Conservation (phyloP, 768 basidiomycete species). For the Lactarius vividus region DNA sequence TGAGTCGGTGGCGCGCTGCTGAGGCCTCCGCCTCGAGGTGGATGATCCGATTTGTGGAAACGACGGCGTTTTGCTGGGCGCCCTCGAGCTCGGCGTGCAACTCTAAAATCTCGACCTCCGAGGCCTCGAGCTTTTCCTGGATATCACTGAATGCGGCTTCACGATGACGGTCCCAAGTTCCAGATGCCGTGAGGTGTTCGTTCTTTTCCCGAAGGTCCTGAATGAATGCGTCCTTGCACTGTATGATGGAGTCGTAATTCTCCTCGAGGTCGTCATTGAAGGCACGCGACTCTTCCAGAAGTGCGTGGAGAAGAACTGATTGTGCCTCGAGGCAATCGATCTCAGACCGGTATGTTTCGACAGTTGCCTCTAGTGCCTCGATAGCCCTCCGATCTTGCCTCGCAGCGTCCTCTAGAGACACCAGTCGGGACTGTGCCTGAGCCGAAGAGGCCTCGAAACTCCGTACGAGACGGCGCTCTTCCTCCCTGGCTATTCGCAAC, state of each 20-base stretch:
- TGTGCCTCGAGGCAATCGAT: constrained; percentile 21
- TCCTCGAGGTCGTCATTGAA: constrained; percentile 25
- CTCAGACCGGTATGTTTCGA: constrained; percentile 5
- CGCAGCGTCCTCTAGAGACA: constrained; percentile 14
- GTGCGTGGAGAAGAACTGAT: constrained; percentile 15
- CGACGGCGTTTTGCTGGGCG: constrained; percentile 25
- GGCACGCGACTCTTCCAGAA: constrained; percentile 23
- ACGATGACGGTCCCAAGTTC: constrained; percentile 9
- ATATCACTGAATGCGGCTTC: constrained; percentile 17
- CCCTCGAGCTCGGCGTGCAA: constrained; percentile 26
- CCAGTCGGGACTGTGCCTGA: constrained; percentile 8
- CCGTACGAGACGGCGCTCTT: constrained; percentile 13
- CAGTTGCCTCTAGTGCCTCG: constrained; percentile 7
- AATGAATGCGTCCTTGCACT: constrained; percentile 28
- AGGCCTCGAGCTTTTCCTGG: constrained; percentile 23
- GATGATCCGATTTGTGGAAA: constrained; percentile 28
- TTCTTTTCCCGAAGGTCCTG: constrained; percentile 24
- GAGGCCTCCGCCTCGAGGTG: constrained; percentile 25
- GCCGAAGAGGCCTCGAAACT: constrained; percentile 5
- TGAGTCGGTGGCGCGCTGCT: constrained; percentile 14
- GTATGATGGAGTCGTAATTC: constrained; percentile 13
- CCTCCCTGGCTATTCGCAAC: constrained; percentile 1
- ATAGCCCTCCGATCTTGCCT: constrained; percentile 15
- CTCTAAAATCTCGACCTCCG: constrained; percentile 25
- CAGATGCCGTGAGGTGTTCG: constrained; percentile 9